These are phyloP conservation scores for Echium plantagineum DNA, from an alignment of 257 asterid species.

Conservation along the genomic window DNA sequence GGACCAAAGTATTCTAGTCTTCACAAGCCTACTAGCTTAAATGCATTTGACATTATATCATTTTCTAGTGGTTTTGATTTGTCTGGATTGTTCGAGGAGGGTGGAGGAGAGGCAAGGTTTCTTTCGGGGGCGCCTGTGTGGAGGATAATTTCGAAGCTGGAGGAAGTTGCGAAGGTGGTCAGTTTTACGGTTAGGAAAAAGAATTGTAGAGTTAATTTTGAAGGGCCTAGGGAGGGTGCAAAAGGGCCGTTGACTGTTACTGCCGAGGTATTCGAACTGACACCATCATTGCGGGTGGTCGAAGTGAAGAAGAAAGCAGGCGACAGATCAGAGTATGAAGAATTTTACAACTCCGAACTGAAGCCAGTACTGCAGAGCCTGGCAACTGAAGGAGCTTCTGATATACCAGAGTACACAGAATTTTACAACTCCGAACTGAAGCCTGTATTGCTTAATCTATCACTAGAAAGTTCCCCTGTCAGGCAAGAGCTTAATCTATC, in stretches of 20 bases:
- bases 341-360: constrained; percentile 16
- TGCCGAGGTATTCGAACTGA: constrained; percentile 22
- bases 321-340: constrained; percentile 17
- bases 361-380: constrained; percentile 4
- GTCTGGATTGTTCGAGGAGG: constrained; percentile 29
- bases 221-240: constrained; percentile 20
- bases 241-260: constrained; percentile 22
- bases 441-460: constrained; percentile 12
- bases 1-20: constrained; percentile 9
- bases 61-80: constrained; percentile 32
- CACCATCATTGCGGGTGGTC: constrained; percentile 22
- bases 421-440: not conserved
- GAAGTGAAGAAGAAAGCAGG: constrained; percentile 26
- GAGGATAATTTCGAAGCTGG: constrained; percentile 18
- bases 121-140: constrained; percentile 19
- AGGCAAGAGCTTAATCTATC: too few relatives aligned
- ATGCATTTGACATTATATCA: constrained; percentile 32
- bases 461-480: constrained; percentile 4
- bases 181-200: constrained; percentile 22
- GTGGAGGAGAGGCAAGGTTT: constrained; percentile 17
- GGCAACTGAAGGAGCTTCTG: not conserved
- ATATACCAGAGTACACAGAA: not conserved
- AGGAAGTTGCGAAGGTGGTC: constrained; percentile 20
- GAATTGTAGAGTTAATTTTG: constrained; percentile 22
- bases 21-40: constrained; percentile 27